Evolutionary conservation across 257 asterid genomes (phyloP).

Genomic region (Salvia splendens): DNA sequence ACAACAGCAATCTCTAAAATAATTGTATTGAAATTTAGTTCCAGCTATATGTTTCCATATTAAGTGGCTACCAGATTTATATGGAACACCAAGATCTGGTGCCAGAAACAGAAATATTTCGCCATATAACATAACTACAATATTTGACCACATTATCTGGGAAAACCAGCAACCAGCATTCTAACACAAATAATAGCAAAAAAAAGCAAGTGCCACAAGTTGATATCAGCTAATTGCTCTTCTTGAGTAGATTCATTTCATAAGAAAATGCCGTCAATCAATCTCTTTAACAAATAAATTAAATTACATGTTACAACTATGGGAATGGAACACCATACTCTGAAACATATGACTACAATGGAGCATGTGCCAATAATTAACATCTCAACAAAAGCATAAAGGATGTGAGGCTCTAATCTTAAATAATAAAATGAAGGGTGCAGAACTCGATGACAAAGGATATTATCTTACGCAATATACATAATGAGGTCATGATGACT

Average conservation of each 20-base stretch:
- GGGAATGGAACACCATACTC: constrained; percentile 1
- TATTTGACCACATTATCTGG: constrained; percentile 13
- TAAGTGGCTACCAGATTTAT: constrained; percentile 21
- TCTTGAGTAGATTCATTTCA: constrained; percentile 9
- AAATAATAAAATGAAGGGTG: background rate
- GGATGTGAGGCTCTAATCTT: background rate
- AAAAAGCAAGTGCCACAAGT: constrained; percentile 26
- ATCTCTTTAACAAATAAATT: background rate
- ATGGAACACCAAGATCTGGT: background rate
- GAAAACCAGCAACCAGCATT: background rate
- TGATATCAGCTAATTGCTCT: constrained; percentile 23
- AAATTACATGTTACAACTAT: background rate
- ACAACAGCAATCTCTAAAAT: constrained; percentile 7
- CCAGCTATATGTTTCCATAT: constrained; percentile 2
- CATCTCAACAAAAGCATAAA: background rate
- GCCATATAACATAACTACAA: constrained; percentile 14
- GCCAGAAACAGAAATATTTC: background rate
- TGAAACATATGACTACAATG: background rate
- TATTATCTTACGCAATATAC: background rate
- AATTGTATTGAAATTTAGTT: background rate
- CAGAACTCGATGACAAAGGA: constrained; percentile 12
- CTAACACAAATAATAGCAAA: constrained; percentile 7
- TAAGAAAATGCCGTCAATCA: background rate
- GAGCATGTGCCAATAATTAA: background rate
- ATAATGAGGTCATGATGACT: constrained; percentile 6